Evolutionary conservation across 305 asterid species (phyloP), one percentile per base, ranked within the genome.

Genomic region (Fraxinus ornus): DNA sequence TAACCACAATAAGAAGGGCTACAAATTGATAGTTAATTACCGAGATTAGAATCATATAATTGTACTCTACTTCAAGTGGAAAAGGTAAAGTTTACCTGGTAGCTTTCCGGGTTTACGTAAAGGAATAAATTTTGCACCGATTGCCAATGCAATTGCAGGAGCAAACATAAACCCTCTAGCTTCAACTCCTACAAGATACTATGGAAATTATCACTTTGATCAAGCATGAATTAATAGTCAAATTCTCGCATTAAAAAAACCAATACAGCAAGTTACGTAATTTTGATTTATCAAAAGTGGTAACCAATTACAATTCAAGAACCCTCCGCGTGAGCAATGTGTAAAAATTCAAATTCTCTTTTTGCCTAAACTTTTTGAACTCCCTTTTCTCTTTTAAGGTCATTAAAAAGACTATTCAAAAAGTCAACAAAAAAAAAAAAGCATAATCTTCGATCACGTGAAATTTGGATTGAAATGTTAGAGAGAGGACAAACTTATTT

Each of bases 111-210:
- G 97, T 87, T 94, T 94, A 13, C 97, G 90, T 22, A 94, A 86
- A 77, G 98, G 98, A 55, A 94, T 80, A 76, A 94, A 94, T 85
- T 93, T 94, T 72, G 98, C 98, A 33, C 97, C 97, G 78, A 94
- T 91, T 62, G 95, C 97, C 83, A 93, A 84, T 21, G 98, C 97
- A 87, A 94, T 89, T 0, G 97, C 83, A 78, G 97, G 89, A 70
- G 91, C 98, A 87, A 94, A 94, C 85, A 92, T 88, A 81, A 94
- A 94, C 37, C 98, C 98, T 86, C 98, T 89, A n/a, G 98, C 96
- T 86, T 94, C 98, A 26, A 26, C 30, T 26, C 30, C 30, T 26
- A 26, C 30, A 79, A 81, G 57, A 85, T 77, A 39, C 71, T 73
- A 52, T 47, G 76, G 15, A 22, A 32, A 71, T 81, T 5, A 81